Base-by-base conservation (phyloP, 164 flowering plant genomes). In the Nymphaea colorata region DNA sequence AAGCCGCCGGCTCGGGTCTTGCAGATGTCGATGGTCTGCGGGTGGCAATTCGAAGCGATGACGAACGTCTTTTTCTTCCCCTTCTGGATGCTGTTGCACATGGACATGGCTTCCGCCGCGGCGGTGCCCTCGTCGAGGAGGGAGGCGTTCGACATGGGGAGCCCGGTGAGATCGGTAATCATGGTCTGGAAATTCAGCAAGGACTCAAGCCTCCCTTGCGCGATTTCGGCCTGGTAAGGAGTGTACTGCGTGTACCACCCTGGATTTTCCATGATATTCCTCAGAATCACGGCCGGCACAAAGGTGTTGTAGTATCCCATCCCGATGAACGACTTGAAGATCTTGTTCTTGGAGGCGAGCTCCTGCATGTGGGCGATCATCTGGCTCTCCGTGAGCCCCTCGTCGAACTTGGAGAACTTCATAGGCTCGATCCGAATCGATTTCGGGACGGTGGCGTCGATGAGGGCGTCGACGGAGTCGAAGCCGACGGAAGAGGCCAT, bases 231-330 rank as follows among this genome's bases (percentile, higher is more conserved):
- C 69, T 95, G 99, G 74, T 95, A 95, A 0, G 98, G 99, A 2
- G 99, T 95, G 74, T 95, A 95, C 74, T 95, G 99, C 15, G 99
- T 95, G 61, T 92, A 95, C 99, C 98, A 95, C 61, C 84, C 98
- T 0, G 99, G 99, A 71, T 95, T 95, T 75, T 95, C 99, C 93
- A 92, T 81, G n/a, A 95, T 83, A 66, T 95, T 95, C 71, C 99
- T 79, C 79, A 92, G 73, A 64, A 95, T 89, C 51, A 92, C 98
- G 36, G 84, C 80, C 0, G 99, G 99, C 12, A 90, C 99, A 64
- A 44, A 75, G 3, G 99, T 95, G 68, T 86, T 82, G 68, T 95
- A 90, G 71, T 95, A 95, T 1, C 99, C 99, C 99, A 95, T 95
- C 55, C 99, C 99, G 61, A 95, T 90, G 73, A 64, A 91, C 0